Evolutionary conservation across 2,329 filamentous ascomycete species (phyloP), one percentile per base, ranked within the genome.

Genomic region (Botrytis paeoniae): DNA sequence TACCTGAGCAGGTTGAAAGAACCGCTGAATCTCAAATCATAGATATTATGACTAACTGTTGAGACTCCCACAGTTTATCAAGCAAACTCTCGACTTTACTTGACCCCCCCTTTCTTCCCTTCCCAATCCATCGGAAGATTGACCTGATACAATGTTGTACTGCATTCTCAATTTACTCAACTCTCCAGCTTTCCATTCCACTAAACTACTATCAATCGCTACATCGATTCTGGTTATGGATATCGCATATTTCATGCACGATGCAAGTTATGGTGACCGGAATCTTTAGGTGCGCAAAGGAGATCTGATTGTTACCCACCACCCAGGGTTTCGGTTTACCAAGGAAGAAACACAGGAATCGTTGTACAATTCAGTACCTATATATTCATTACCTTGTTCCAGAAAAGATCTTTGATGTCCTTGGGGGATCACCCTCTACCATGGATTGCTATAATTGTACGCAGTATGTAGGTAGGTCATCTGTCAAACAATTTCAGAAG

Each of bases 381-480:
- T 8, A 29, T n/a, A 29, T 29, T 57, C 2, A 29, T 43, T 14
- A 14, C 61, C 39, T 32, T 22, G n/a, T 45, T 45, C 16, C 39
- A 32, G n/a, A 18, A 20, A 25, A 32, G 9, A 35, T 35, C 32
- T 61, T 39, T 25, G 8, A 37, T 37, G 35, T 51, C 22, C 43
- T 37, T 51, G 14, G 25, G 35, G n/a, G 45, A 35, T 37, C 37
- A 8, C 45, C 35, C 29, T 6, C 32, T 29, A n/a, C 25, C 45
- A 39, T 9, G 25, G 25, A 54, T 68, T 71, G 35, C 29, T 54
- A 16, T 20, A 9, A 64, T n/a, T 43, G 59, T 51, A 57, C 16
- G 32, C 68, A 45, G 29, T 39, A 37, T 48, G 25, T 63, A 66
- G 69, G 57, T 62, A 64, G 70, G 60, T 64, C 37, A 71, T 68